Evolutionary conservation across 2,329 filamentous ascomycete genomes (phyloP), one percentile per base, ranked within the genome.

Genomic region (Fusarium nygamai): DNA sequence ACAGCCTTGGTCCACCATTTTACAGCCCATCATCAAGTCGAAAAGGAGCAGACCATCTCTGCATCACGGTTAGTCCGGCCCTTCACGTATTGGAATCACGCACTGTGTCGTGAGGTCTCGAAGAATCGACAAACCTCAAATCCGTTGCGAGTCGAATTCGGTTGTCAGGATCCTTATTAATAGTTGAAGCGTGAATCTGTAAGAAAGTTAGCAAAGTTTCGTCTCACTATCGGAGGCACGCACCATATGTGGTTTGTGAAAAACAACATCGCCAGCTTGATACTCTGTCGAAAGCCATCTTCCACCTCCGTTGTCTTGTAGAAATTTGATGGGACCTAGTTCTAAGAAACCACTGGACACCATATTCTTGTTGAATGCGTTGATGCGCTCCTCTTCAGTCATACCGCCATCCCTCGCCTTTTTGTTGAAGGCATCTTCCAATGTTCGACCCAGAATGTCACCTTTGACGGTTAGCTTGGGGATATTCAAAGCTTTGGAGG

Each of bases 351-450:
- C 89, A 0, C 84, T 87, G 1, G 83, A 81, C 82, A 90, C 87
- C 89, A 91, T 91, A 71, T 91, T 90, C 27, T 84, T 82, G 72
- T 91, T 91, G 77, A 89, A 91, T 5, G 85, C 88, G 36, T 80
- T 81, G 47, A 81, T 84, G 3, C 84, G 82, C 75, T 91, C 86
- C 64, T 88, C 86, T 1, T 89, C 87, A 0, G 81, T 85, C 64
- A 91, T 69, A 0, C 87, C 88, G 3, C 50, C 46, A 19, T 72
- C 13, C 82, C 82, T 50, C 83, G 82, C 69, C 81, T 84, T 5
- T 78, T 75, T 48, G 33, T 72, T 48, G 24, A 73, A 73, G 0
- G 31, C 54, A 10, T 67, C 34, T 20, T 73, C 69, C 4, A 73
- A 16, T 7, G 38, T 22, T n/a, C 47, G 54, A 8, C 71, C 71